Evolutionary conservation across 129 eudicot genomes (phyloP).

Genomic region (Oenanthe sinensis): DNA sequence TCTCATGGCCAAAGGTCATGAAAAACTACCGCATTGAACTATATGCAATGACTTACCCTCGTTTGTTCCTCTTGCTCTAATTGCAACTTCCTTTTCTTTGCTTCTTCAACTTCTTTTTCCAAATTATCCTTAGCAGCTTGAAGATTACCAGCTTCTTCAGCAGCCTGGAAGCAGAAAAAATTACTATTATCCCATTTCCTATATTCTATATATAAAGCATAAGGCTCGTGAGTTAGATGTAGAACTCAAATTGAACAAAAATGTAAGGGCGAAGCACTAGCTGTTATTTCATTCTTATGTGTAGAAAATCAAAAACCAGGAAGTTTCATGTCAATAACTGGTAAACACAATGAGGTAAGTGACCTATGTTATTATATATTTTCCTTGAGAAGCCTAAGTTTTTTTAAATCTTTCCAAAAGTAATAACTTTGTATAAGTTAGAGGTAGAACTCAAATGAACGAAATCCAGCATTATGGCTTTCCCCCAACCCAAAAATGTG

Average conservation of each 20-base stretch:
- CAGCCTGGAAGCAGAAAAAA: slow-evolving; percentile 42
- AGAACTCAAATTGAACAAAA: neutral
- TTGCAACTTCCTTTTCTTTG: slow-evolving; percentile 50
- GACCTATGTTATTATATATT: neutral
- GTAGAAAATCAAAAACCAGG: neutral
- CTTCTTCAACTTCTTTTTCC: slow-evolving; percentile 72
- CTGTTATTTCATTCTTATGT: neutral
- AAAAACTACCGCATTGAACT: neutral
- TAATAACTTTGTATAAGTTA: neutral
- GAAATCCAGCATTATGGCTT: neutral
- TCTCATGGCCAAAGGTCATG: neutral
- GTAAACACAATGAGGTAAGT: neutral
- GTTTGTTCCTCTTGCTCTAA: slow-evolving; percentile 60
- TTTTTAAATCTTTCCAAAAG: neutral
- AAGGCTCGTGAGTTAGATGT: neutral
- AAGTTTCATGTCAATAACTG: neutral
- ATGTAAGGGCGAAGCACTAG: neutral
- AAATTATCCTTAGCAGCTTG: slow-evolving; percentile 56
- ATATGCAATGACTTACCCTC: slow-evolving; percentile 34
- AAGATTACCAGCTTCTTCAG: slow-evolving; percentile 60
- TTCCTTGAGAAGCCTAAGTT: neutral
- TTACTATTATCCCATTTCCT: neutral
- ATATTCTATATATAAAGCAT: neutral
- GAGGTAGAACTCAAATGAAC: neutral
- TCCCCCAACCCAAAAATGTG: neutral